These are phyloP conservation scores for Casuarina equisetifolia DNA, from an alignment of 306 rosid genomes.

Conservation along the genomic window DNA sequence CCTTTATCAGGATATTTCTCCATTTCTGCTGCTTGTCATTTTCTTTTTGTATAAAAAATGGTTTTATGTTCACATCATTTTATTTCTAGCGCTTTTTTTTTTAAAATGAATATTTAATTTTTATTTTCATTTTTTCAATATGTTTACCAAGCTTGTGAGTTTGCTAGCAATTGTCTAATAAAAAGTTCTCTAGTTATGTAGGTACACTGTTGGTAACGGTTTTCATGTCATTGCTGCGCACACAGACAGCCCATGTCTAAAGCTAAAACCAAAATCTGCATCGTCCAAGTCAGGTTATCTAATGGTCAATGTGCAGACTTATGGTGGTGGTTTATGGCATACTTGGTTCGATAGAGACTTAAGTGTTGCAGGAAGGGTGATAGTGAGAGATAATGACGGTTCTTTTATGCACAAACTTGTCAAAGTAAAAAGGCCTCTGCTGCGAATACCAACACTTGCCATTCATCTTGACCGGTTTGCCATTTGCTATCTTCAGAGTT, in stretches of 20 bases:
- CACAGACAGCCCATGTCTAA: constrained; percentile 93
- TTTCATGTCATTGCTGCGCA: constrained; percentile 95
- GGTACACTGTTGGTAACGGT: constrained; percentile 72
- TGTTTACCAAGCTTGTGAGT: constrained; percentile 3
- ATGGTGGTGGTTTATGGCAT: constrained; percentile 92
- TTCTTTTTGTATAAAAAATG: background rate
- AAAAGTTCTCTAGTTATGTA: constrained; percentile 34
- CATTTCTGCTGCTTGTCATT: background rate
- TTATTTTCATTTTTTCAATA: background rate
- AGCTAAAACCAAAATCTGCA: constrained; percentile 83
- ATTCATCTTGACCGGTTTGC: constrained; percentile 95
- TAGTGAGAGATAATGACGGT: constrained; percentile 50
- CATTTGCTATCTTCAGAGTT: constrained; percentile 6
- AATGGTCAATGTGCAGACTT: constrained; percentile 93
- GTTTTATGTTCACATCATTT: background rate
- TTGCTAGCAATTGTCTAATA: constrained; percentile 13
- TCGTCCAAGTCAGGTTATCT: constrained; percentile 64
- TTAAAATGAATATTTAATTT: background rate
- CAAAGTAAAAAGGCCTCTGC: constrained; percentile 74
- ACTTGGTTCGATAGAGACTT: constrained; percentile 99
- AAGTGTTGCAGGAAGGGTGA: constrained; percentile 92
- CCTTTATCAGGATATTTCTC: background rate
- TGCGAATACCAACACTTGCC: constrained; percentile 93
- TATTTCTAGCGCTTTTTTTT: background rate
- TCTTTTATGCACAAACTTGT: constrained; percentile 79